Conservation (phyloP, 371 early-diverging fungal genomes). For the Coemansia sp. region DNA sequence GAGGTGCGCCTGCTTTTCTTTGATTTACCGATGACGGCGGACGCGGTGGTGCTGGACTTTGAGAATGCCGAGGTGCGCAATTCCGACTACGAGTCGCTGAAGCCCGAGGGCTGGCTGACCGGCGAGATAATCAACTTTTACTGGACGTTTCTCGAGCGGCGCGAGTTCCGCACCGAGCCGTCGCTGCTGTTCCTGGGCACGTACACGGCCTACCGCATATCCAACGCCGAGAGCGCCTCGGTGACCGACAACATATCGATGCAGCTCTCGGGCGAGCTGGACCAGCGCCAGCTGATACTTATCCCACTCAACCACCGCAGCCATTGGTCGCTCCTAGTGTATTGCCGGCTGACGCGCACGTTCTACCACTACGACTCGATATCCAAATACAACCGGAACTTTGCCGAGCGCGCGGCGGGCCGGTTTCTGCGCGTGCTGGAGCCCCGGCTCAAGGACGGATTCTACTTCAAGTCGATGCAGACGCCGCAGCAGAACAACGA, state of each 20-base stretch:
- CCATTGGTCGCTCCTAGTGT: slow-evolving; percentile 52
- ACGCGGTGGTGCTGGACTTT: slow-evolving; percentile 45
- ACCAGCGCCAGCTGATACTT: slow-evolving; percentile 37
- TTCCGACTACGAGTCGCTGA: slow-evolving; percentile 48
- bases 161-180: slow-evolving; percentile 40
- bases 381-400: slow-evolving; percentile 37
- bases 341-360: slow-evolving; percentile 46
- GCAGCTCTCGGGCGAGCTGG: slow-evolving; percentile 44
- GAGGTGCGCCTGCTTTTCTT: too few relatives aligned
- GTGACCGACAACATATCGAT: slow-evolving; percentile 45
- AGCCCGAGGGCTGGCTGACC: slow-evolving; percentile 50
- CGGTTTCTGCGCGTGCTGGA: slow-evolving; percentile 44
- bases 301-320: slow-evolving; percentile 49
- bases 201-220: slow-evolving; percentile 49
- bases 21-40: slow-evolving; percentile 18
- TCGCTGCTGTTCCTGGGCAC: slow-evolving; percentile 48
- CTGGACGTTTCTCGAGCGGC: slow-evolving; percentile 49
- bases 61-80: slow-evolving; percentile 50
- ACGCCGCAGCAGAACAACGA: slow-evolving; percentile 54
- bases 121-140: slow-evolving; percentile 53
- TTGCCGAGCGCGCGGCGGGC: slow-evolving; percentile 50
- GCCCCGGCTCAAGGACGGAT: slow-evolving; percentile 34
- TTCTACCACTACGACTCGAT: slow-evolving; percentile 53
- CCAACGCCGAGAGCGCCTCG: slow-evolving; percentile 39
- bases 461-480: slow-evolving; percentile 53